These are phyloP conservation scores for Urochloa ruziziensis DNA, from an alignment of 176 grass and related monocot genomes.

Conservation along the genomic window DNA sequence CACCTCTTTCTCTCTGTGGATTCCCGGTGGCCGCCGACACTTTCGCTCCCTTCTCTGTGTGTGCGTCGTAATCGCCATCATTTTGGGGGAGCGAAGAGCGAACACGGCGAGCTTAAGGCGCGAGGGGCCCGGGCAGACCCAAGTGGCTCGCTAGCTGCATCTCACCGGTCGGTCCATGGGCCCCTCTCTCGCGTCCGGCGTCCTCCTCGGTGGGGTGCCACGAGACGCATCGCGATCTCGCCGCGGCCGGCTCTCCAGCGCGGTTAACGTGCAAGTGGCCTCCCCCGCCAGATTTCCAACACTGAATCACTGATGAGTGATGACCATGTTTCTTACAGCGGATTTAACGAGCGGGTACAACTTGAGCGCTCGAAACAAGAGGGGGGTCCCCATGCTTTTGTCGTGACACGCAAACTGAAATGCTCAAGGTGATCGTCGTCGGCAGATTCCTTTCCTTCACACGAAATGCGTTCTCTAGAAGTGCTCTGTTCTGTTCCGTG, in stretches of 20 bases:
- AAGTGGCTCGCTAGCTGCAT: background rate
- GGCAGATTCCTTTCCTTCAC: background rate
- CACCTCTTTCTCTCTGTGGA: background rate
- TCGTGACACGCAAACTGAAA: background rate
- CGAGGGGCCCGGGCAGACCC: background rate
- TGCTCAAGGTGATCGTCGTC: background rate
- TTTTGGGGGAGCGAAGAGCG: background rate
- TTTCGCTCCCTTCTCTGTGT: background rate
- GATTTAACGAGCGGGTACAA: background rate
- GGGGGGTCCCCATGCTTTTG: background rate
- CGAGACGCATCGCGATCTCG: background rate
- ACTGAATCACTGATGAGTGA: no score
- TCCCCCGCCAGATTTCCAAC: background rate
- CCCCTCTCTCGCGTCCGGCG: no score
- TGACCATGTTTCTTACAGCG: background rate
- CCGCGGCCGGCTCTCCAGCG: no score
- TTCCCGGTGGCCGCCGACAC: slow-evolving; percentile 7
- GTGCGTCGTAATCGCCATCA: background rate
- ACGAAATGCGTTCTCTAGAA: background rate
- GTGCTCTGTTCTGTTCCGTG: background rate
- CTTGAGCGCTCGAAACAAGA: background rate
- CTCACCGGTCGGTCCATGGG: background rate
- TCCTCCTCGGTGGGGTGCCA: background rate
- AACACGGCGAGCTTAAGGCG: background rate
- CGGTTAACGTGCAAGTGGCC: background rate